These are phyloP conservation scores for Quercus cerris DNA, from an alignment of 306 rosid genomes.

Conservation along the genomic window DNA sequence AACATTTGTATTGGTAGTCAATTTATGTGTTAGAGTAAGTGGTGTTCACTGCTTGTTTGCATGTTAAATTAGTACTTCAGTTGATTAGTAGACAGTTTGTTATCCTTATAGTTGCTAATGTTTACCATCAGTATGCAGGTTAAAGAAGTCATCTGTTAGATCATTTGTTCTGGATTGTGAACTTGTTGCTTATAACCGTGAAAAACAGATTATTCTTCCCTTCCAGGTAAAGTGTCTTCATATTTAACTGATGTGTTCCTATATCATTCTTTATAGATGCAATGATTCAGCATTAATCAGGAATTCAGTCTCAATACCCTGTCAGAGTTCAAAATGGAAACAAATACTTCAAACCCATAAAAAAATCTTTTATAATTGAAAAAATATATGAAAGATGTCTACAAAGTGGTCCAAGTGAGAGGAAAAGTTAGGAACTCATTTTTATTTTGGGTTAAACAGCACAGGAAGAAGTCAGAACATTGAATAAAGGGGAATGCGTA, in stretches of 20 bases:
- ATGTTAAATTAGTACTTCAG: neutral
- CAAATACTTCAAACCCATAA: neutral
- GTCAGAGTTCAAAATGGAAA: neutral
- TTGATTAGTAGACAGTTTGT: neutral
- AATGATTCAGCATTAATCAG: neutral
- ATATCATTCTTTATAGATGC: neutral
- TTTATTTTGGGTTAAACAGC: neutral
- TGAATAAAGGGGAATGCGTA: neutral
- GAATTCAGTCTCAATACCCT: neutral
- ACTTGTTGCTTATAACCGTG: slow-evolving; percentile 85
- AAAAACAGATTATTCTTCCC: slow-evolving; percentile 56
- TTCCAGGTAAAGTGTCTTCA: slow-evolving; percentile 64
- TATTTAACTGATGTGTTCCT: neutral
- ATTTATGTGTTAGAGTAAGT: neutral
- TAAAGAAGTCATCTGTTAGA: slow-evolving; percentile 70
- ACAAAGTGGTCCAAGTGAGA: neutral
- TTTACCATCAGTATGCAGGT: slow-evolving; percentile 50
- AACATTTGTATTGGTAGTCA: neutral
- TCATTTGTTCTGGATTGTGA: slow-evolving; percentile 94
- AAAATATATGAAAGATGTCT: neutral
- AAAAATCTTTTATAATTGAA: neutral
- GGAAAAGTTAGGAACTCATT: neutral
- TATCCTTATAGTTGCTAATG: slow-evolving; percentile 24
- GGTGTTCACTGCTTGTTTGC: neutral
- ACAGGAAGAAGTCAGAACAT: neutral